Base-by-base conservation (phyloP, 2,329 filamentous ascomycete genomes). In the Polychaeton citri region DNA sequence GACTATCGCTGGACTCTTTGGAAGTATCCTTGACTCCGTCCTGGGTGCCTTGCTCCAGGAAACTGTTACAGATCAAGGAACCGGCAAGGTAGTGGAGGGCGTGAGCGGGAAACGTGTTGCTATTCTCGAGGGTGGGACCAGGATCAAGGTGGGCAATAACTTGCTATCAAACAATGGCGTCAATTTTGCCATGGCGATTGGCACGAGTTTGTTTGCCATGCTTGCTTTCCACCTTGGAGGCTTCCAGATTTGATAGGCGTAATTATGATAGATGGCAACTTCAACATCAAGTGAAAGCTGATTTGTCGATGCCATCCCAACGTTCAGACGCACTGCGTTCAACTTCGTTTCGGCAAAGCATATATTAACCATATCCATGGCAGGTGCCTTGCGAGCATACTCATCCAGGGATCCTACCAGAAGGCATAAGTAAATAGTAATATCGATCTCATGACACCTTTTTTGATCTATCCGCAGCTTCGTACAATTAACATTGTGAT, bases 121-220 rank as follows among this genome's bases (percentile, higher is more conserved):
- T 35, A 49, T 57, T 12, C 37, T 43, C 7, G 37, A 41, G 5
- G 54, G 50, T 32, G 55, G 53, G 3, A 49, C 47, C 21, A 44
- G 52, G 48, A 64, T 62, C 61, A 72, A 82, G 59, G 80, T 66
- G 46, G 85, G 76, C 54, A 34, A 67, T 62, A 72, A 94, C 54
- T 57, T 92, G 42, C 65, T 98, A 38, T 86, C 93, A 59, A 98
- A 98, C 59, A 98, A 98, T 58, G 81, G 83, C 37, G 86, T 98
- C 49, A 98, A 98, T 58, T 74, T 95, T 39, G 58, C 88, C 38
- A 96, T 95, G 88, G 87, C 88, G 0, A 69, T 74, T 10, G 67
- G 68, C 4, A 87, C 93, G 73, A 94, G 83, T 54, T 45, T 86
- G 13, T 74, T 79, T 4, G 81, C 78, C 4, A 92, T 96, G 74